Base-by-base conservation (phyloP, 2,329 filamentous ascomycete genomes). In the Pseudogymnoascus sp. region DNA sequence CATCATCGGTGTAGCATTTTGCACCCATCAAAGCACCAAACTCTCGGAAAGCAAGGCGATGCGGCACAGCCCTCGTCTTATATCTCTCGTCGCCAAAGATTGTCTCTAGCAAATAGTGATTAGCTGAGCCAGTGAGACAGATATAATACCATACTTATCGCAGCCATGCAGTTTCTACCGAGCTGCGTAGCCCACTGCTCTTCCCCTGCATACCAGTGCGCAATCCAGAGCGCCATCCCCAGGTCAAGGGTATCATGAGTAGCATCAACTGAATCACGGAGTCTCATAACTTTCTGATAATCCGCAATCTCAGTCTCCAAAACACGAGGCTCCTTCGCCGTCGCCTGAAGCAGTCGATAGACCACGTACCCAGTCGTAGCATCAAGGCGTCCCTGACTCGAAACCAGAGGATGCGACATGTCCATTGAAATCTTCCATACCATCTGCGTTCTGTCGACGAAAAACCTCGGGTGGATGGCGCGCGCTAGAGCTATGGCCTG, bases 221-320 rank as follows among this genome's bases (percentile, higher is more conserved):
- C 74, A 47, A 78, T 78, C 82, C 82, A 85, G 26, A 85, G 67
- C 1, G 80, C 79, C 82, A 85, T 84, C 0, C 82, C 83, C 44
- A 85, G 68, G 66, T 85, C 82, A n/a, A 84, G 69, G 15, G 77
- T 71, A 68, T 84, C 82, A 3, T 68, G 70, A 29, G 79, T 81
- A 2, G 77, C 73, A 41, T 73, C 75, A 58, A 79, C 68, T 15
- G 74, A 69, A 1, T 77, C 77, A 59, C 77, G 77, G 0, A 73
- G 69, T 24, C 70, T 68, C 74, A 83, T 79, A 2, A 84, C 74
- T 9, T 71, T 72, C 58, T 74, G 70, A 64, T 84, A 84, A 58
- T 83, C 79, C 0, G 67, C 71, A n/a, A 83, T 82, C 66, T 84
- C 81, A 7, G 75, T 69, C 1, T 71, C 65, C 36, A 84, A 68